A percentile compares a stretch with the other conserved stretches of the same genome.
Conservation (phyloP, 1,284 basidiomycete species). For the Inonotus obliquus region DNA sequence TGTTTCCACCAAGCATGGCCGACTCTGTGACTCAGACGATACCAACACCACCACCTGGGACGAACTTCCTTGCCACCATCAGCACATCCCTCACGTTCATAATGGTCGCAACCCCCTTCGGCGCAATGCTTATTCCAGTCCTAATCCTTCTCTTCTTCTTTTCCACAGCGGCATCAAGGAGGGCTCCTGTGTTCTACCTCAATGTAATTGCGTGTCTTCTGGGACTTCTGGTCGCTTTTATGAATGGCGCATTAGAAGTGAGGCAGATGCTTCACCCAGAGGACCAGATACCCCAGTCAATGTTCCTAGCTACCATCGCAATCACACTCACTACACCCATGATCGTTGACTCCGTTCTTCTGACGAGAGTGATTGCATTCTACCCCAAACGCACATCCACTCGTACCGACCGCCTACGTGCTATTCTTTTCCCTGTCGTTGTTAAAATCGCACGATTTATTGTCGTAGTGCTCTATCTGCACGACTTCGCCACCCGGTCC, state of each 20-base stretch:
- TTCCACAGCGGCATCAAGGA: conserved; percentile 25
- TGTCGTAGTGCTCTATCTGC: background rate
- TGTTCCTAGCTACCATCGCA: conserved; percentile 21
- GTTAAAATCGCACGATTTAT: background rate
- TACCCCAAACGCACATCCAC: conserved; percentile 27
- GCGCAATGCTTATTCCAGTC: conserved; percentile 29
- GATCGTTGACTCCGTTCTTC: conserved; percentile 30
- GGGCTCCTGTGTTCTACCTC: conserved; percentile 29
- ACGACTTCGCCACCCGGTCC: conserved; percentile 19
- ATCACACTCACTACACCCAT: conserved; percentile 26
- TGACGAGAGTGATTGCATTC: conserved; percentile 30
- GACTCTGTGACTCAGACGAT: too few species aligned
- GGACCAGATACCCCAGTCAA: conserved; percentile 17
- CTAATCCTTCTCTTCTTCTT: conserved; percentile 29
- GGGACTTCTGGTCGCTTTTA: conserved; percentile 26
- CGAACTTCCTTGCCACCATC: conserved; percentile 26
- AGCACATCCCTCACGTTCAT: conserved; percentile 28
- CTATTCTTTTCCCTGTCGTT: conserved; percentile 24
- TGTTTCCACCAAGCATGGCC: too few species aligned
- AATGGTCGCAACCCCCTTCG: conserved; percentile 28
- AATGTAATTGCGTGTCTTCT: conserved; percentile 28
- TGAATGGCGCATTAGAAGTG: conserved; percentile 22
- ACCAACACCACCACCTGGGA: conserved; percentile 26
- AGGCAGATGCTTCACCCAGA: conserved; percentile 22
- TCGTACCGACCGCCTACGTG: conserved; percentile 17